These are phyloP conservation scores for Arthromyces matolae DNA, from an alignment of 768 basidiomycete genomes.

Conservation along the genomic window DNA sequence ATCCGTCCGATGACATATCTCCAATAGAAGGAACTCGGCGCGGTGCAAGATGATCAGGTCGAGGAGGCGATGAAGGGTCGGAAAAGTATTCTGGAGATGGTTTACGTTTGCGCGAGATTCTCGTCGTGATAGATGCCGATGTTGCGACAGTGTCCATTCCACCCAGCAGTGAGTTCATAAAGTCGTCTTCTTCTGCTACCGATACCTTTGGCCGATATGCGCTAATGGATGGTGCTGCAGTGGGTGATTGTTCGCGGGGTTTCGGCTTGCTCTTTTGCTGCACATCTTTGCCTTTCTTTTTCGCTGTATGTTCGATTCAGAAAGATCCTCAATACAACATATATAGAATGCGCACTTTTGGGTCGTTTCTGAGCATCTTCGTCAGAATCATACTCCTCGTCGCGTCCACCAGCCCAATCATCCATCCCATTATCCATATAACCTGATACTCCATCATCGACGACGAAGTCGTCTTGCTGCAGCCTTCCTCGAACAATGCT, in stretches of 20 bases:
- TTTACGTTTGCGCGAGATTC: constrained; percentile 60
- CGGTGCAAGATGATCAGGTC: constrained; percentile 27
- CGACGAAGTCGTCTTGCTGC: constrained; percentile 89
- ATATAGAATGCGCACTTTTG: constrained; percentile 31
- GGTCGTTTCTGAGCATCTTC: constrained; percentile 46
- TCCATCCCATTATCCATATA: constrained; percentile 98
- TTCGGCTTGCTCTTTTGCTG: constrained; percentile 39
- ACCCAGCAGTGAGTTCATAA: constrained; percentile 81
- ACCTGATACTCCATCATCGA: constrained; percentile 87
- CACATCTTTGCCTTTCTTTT: constrained; percentile 42
- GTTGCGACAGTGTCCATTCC: constrained; percentile 55
- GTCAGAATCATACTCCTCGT: constrained; percentile 55
- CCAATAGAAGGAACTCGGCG: constrained; percentile 29
- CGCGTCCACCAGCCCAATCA: constrained; percentile 71
- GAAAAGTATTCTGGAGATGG: constrained; percentile 45
- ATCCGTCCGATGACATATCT: constrained; percentile 48
- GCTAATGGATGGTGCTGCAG: constrained; percentile 59
- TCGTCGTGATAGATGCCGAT: constrained; percentile 29
- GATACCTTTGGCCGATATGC: constrained; percentile 79
- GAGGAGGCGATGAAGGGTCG: constrained; percentile 37
- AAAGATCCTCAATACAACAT: neutral
- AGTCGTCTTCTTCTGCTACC: constrained; percentile 80
- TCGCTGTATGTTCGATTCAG: constrained; percentile 18
- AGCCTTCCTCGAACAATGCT: constrained; percentile 80
- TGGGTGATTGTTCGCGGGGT: constrained; percentile 48